Evolutionary conservation across 73 alveolate species (phyloP), one percentile per base, ranked within the genome.

Genomic region (Stentor roeselii): DNA sequence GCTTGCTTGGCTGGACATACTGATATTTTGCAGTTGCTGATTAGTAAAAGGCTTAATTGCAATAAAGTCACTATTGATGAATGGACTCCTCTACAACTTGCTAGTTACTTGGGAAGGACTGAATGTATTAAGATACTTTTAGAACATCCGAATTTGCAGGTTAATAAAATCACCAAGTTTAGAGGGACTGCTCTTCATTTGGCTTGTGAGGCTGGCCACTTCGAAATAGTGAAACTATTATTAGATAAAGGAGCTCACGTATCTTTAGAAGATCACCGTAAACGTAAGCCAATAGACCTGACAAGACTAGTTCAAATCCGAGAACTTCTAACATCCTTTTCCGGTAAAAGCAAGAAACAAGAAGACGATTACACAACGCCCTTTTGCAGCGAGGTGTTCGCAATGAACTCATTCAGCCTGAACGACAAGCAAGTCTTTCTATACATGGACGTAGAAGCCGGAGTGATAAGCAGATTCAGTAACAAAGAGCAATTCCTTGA

Each of bases 161-260:
- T 67, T 0, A 32, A 67, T 2, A 67, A 67, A 67, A 67, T n/a
- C 27, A 67, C 80, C 15, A 67, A 67, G 41, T 67, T 67, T 67
- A 67, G 80, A 67, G 80, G 80, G 14, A 67, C 80, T 30, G 80
- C 42, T 15, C 41, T 67, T n/a, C 80, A 67, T 67, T 67, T 67
- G 41, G 80, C 80, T 67, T 67, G 80, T 2, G 80, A 67, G 34
- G 37, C 27, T 21, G 37, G 80, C 80, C 14, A 67, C 34, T 15
- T 67, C 21, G 50, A 67, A 34, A 67, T 67, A 30, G 41, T 67
- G 27, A 67, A 67, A 32, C n/a, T 67, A 27, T 67, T 67, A 32
- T 40, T 67, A 30, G 80, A 67, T 30, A 32, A 21, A 67, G 37
- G 37, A 21, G 80, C 80, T 21, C 34, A 34, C 34, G 34, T 67